A percentile compares a stretch with the other conserved stretches of the same genome.
Evolutionary conservation across 768 basidiomycete genomes (phyloP).

Genomic region (Imleria badia): DNA sequence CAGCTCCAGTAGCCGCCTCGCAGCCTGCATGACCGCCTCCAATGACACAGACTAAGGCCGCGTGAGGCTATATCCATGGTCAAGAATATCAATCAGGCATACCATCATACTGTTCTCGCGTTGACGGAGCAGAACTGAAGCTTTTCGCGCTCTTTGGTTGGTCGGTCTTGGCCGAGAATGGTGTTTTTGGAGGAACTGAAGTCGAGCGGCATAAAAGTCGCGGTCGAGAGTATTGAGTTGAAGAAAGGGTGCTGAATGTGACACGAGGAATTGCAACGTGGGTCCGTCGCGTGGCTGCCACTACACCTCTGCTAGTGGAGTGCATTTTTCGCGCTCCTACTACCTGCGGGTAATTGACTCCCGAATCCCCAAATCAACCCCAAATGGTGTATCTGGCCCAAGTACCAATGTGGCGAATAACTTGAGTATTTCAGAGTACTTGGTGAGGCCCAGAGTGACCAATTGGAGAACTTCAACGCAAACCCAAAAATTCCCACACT

Average conservation of each 20-base stretch:
- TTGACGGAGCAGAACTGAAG: background rate
- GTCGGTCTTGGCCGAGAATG: background rate
- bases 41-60: slow-evolving; percentile 71
- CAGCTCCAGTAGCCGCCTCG: slow-evolving; percentile 86
- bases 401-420: too few species aligned
- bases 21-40: slow-evolving; percentile 94
- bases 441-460: too few species aligned
- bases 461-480: too few species aligned
- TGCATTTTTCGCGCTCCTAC: slow-evolving; percentile 1
- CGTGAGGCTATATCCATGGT: slow-evolving; percentile 34
- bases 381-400: too few species aligned
- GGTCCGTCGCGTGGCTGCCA: slow-evolving; percentile 7
- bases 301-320: background rate
- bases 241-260: background rate
- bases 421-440: background rate
- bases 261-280: background rate
- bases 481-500: slow-evolving; percentile 13
- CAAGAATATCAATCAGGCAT: background rate
- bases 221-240: background rate
- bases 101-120: slow-evolving; percentile 27
- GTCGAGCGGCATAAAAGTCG: background rate
- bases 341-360: too few species aligned
- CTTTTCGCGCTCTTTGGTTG: background rate
- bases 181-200: background rate
- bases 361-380: too few species aligned